phyloP scores from a whole-genome alignment of 2,329 filamentous ascomycete species.

The Sporothrix dimorphospora region DNA sequence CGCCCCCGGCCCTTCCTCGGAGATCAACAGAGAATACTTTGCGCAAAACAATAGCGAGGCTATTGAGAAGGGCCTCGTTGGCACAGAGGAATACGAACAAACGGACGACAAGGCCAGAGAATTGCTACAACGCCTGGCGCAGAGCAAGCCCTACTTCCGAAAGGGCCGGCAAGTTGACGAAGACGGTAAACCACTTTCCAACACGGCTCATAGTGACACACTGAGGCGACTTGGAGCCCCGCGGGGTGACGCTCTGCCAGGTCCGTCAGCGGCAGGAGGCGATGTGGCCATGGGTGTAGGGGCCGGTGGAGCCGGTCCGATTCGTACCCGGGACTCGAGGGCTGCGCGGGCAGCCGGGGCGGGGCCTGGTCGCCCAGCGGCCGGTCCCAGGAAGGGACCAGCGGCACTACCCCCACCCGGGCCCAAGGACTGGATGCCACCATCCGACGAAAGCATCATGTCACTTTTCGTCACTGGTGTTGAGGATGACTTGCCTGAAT shows the following conservation, averaged over 20 bases:
- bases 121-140: conserved; percentile 78
- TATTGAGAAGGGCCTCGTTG: conserved; percentile 82
- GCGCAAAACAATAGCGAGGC: conserved; percentile 96
- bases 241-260: not conserved
- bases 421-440: conserved; percentile 83
- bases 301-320: conserved; percentile 69
- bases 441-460: conserved; percentile 81
- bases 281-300: conserved; percentile 59
- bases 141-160: conserved; percentile 93
- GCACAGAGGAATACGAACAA: conserved; percentile 90
- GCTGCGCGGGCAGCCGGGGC: conserved; percentile 57
- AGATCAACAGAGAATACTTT: conserved; percentile 96
- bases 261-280: conserved; percentile 42
- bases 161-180: conserved; percentile 78
- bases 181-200: conserved; percentile 47
- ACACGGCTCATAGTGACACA: conserved; percentile 37
- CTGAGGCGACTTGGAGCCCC: conserved; percentile 39
- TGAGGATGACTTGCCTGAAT: conserved; percentile 93
- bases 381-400: conserved; percentile 58
- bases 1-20: conserved; percentile 86
- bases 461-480: conserved; percentile 94
- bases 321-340: conserved; percentile 71
- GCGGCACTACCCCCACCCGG: conserved; percentile 76
- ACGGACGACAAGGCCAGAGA: conserved; percentile 96
- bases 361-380: conserved; percentile 46